Evolutionary conservation across 768 basidiomycete species (phyloP), one percentile per base, ranked within the genome.

Genomic region (Boletus barrowsii): DNA sequence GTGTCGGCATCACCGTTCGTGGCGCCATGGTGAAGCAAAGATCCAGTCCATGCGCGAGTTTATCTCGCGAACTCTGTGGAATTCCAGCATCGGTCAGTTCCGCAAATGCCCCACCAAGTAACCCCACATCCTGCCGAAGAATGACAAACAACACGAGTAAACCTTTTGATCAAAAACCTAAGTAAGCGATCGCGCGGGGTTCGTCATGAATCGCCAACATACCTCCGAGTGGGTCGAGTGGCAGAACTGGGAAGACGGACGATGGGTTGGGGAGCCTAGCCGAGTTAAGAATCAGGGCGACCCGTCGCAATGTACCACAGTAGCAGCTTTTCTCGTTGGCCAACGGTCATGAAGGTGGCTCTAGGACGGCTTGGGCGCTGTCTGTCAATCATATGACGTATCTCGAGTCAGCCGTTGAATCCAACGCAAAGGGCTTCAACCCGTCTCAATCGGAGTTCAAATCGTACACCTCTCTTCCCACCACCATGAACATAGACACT

Each of bases 141-240:
- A 98, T 94, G 49, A 96, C 83, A 51, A 88, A 67, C n/a, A 93
- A 93, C n/a, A 96, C 92, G 46, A 94, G 63, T n/a, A 97, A 71
- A 24, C 93, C 91, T 92, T 57, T 54, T n/a, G 3, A 24, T 53
- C 17, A 30, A 51, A 42, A 51, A 18, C n/a, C 3, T 48, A 37
- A 39, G 44, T 67, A 30, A 53, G 44, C 36, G 42, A 54, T 52
- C 58, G 24, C 18, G 36, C 17, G 1, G 42, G n/a, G 18, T 53
- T 43, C 20, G 32, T 42, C 17, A 47, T 5, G 20, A 32, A 52
- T 22, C 24, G 2, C 15, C 22, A 11, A 55, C 80, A 69, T 63
- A 84, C 96, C 96, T 58, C 97, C 97, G 35, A 99, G 79, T 10
- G 97, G 95, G 68, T 99, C 97, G 36, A 98, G 76, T 53, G 97